Percentiles rank a stretch among this genome's conserved stretches.
Conservation (phyloP, 208 protist species). For the Leishmania arabica region DNA sequence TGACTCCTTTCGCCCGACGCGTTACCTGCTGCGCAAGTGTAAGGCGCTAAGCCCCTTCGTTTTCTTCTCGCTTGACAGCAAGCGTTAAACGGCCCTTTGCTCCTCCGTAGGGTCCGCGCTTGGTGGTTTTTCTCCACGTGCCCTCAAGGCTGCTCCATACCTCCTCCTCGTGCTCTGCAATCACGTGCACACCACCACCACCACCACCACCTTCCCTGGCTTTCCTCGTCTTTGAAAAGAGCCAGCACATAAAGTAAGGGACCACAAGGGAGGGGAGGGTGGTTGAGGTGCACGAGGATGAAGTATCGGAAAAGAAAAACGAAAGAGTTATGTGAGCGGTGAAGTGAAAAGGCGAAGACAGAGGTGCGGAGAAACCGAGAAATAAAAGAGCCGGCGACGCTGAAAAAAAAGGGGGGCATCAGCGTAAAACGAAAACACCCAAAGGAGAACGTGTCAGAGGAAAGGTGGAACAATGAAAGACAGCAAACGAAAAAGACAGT, state of each 20-base stretch:
- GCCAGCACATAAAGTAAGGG: background rate
- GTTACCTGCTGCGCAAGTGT: background rate
- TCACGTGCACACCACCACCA: background rate
- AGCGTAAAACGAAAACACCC: background rate
- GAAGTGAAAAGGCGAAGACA: background rate
- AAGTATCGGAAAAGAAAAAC: background rate
- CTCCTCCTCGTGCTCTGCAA: background rate
- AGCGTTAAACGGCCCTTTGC: background rate
- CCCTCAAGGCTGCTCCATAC: background rate
- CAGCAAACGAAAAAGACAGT: constrained; percentile 22
- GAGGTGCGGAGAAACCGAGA: background rate
- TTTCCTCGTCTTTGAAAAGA: background rate
- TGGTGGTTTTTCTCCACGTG: background rate
- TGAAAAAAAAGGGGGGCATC: background rate
- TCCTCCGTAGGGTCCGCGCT: background rate
- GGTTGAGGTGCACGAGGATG: background rate
- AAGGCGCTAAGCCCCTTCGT: constrained; percentile 1
- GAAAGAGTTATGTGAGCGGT: background rate
- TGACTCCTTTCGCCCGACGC: background rate
- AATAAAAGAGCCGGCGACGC: constrained; percentile 3
- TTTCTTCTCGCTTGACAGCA: background rate
- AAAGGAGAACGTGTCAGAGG: background rate
- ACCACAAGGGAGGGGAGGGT: background rate
- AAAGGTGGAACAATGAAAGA: background rate
- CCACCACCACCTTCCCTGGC: background rate